Evolutionary conservation across 148 eudicot genomes (phyloP).

Genomic region (Amaranthus palmeri): DNA sequence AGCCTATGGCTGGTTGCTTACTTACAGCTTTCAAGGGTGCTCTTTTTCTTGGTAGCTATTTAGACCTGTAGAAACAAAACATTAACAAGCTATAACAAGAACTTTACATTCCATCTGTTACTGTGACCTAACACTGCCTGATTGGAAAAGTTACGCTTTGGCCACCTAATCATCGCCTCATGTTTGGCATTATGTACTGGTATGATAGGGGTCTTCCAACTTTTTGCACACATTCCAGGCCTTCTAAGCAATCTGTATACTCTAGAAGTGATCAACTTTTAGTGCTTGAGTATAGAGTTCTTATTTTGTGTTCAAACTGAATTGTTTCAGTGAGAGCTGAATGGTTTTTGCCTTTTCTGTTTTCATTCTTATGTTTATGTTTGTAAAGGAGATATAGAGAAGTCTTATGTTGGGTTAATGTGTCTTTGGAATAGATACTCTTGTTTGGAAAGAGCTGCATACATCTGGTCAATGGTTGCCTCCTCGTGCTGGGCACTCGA

Average conservation of each 20-base stretch:
- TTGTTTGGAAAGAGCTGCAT: conserved; percentile 74
- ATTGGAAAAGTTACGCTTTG: neutral
- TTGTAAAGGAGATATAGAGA: neutral
- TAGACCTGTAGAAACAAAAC: neutral
- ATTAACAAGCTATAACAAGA: neutral
- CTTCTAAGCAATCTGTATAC: neutral
- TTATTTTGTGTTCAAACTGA: neutral
- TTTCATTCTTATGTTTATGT: conserved; percentile 1
- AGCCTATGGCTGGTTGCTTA: neutral
- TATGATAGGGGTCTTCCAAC: neutral
- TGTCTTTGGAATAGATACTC: conserved; percentile 52
- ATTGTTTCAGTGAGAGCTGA: neutral
- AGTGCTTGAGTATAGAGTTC: neutral
- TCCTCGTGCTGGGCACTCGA: conserved; percentile 94
- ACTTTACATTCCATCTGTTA: neutral
- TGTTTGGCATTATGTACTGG: neutral
- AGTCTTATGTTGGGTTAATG: conserved; percentile 1
- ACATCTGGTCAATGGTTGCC: conserved; percentile 76
- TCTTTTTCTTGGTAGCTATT: neutral
- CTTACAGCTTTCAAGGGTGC: neutral
- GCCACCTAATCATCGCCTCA: too few species aligned
- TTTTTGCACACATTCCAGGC: neutral
- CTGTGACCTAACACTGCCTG: neutral
- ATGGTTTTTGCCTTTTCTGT: neutral
- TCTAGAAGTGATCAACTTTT: neutral